phyloP scores from a whole-genome alignment of 73 alveolate species.

The Effrenium voratum region DNA sequence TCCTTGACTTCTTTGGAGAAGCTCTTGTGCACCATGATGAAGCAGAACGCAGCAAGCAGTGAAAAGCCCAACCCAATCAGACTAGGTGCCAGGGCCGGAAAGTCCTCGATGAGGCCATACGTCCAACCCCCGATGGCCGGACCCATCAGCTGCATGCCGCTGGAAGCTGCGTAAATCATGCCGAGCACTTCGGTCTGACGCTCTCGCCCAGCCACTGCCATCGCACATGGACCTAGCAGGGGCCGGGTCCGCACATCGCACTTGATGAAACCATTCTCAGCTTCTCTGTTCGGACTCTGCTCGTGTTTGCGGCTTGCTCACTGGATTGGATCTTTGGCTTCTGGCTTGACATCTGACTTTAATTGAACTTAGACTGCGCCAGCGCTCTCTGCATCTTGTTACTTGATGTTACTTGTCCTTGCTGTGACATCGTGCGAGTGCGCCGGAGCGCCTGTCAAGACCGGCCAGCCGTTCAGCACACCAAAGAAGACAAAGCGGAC shows the following conservation, averaged over 20 bases:
- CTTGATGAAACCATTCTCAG: too few species aligned
- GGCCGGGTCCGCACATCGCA: too few species aligned
- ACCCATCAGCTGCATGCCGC: conserved; percentile 60
- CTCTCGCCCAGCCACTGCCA: conserved; percentile 23
- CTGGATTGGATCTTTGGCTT: too few species aligned
- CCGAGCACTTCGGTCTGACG: conserved; percentile 51
- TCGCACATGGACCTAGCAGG: conserved; percentile 48
- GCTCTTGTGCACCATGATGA: neutral
- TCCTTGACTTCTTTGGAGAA: neutral
- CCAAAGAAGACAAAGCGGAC: conserved; percentile 85
- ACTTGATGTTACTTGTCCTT: too few species aligned
- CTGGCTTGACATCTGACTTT: too few species aligned
- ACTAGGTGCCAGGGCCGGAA: conserved; percentile 52
- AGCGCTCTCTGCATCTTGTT: too few species aligned
- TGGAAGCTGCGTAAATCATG: conserved; percentile 15
- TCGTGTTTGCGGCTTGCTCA: too few species aligned
- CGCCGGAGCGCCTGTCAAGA: too few species aligned
- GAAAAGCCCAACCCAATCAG: conserved; percentile 40
- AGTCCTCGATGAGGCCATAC: conserved; percentile 40
- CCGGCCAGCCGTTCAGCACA: conserved; percentile 68
- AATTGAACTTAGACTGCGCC: too few species aligned
- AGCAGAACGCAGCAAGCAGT: neutral
- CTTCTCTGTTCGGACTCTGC: too few species aligned
- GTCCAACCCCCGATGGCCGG: conserved; percentile 88
- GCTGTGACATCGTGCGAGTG: too few species aligned